phyloP scores from a whole-genome alignment of 108 stramenopile species.

The Poteriospumella lacustris region DNA sequence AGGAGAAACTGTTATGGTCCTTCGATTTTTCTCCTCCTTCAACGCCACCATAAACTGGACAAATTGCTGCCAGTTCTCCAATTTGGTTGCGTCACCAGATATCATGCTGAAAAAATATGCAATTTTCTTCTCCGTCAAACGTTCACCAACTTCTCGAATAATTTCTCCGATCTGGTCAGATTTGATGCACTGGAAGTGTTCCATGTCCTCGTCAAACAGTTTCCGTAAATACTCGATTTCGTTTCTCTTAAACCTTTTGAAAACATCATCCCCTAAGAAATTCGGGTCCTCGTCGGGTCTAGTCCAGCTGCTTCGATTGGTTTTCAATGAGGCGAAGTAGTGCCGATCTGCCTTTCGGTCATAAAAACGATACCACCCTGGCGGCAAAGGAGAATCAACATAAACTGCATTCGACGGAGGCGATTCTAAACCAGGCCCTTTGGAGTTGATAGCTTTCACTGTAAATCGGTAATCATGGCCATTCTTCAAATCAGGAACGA shows the following conservation, averaged over 20 bases:
- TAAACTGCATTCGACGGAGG: background rate
- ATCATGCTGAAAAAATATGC: background rate
- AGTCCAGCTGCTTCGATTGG: background rate
- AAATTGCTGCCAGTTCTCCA: background rate
- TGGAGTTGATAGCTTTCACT: background rate
- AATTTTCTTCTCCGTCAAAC: background rate
- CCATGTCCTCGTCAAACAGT: background rate
- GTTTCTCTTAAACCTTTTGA: background rate
- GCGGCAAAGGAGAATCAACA: background rate
- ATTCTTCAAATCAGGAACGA: background rate
- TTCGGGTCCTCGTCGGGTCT: background rate
- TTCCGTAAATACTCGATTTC: background rate
- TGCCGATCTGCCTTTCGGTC: background rate
- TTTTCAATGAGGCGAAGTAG: background rate
- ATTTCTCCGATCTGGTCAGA: background rate
- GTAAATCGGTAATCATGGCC: background rate
- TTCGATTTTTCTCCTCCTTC: background rate
- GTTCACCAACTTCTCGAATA: slow-evolving; percentile 16
- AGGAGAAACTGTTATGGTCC: background rate
- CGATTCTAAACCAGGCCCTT: background rate
- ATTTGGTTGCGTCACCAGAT: background rate
- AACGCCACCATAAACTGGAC: background rate
- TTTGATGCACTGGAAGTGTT: background rate
- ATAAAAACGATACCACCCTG: background rate
- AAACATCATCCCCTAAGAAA: background rate